Base-by-base conservation (phyloP, 2,329 filamentous ascomycete genomes). In the Lachnellula subtilissima region DNA sequence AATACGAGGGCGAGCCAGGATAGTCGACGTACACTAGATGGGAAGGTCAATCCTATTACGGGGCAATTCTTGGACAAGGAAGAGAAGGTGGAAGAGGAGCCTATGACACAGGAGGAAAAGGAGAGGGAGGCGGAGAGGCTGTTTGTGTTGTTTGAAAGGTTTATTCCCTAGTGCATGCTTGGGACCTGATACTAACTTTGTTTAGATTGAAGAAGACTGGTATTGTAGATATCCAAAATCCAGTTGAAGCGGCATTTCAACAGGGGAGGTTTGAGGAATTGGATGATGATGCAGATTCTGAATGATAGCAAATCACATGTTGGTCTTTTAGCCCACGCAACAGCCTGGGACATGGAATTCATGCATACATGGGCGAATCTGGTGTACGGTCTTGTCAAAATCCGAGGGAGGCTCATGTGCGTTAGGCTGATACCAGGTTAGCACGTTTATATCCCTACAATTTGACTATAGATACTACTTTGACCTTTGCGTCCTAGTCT, bases 101-200 rank as follows among this genome's bases (percentile, higher is more conserved):
- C 88, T 49, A 96, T 97, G 93, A 94, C 88, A 0, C 78, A 89
- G 48, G 91, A 92, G 62, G 93, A 97, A 74, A 97, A 93, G 71
- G 89, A 96, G 71, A 79, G 89, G 56, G 94, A 99, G 39, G 68
- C 68, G 3, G 68, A 70, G 58, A 66, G 56, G 49, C 43, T 70
- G 42, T 69, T 69, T 61, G 66, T 69, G 23, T 55, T 70, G 12
- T 69, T 70, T 56, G 68, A 70, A 25, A 64, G 67, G 67, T 70
- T 58, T 50, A 58, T 57, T 23, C 22, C 19, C 9, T 8, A 17
- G 25, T 14, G 2, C 37, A 22, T 11, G 32, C 19, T 19, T n/a
- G 8, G 19, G 35, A 6, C 19, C 14, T 28, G 14, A 51, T 49
- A 40, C 60, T 64, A 50, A 63, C 45, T 19, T 12, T 4, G 17